These are phyloP conservation scores for Lentinus brumalis DNA, from an alignment of 768 basidiomycete species.

Conservation along the genomic window DNA sequence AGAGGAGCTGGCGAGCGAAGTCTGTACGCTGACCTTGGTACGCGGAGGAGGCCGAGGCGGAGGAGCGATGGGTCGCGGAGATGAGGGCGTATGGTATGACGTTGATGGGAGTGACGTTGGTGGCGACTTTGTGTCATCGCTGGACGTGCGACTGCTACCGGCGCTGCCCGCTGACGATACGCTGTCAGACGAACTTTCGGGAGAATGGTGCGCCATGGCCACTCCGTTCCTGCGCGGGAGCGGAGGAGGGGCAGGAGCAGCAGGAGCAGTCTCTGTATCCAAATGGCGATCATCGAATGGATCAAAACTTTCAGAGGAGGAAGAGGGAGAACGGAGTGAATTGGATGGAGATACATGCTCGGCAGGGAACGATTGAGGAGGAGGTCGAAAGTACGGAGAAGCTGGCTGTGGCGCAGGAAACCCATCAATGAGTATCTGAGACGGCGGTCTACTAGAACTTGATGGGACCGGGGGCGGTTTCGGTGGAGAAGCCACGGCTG, in stretches of 20 bases:
- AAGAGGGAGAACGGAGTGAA: not conserved
- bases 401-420: constrained; percentile 1
- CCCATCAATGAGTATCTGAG: not conserved
- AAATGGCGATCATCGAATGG: constrained; percentile 14
- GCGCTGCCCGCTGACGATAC: constrained; percentile 35
- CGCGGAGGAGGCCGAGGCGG: constrained; percentile 28
- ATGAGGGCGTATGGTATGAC: constrained; percentile 18
- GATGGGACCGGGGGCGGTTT: not conserved
- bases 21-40: constrained; percentile 12
- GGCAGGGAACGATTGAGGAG: constrained; percentile 14
- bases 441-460: not conserved
- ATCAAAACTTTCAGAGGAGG: constrained; percentile 6
- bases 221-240: constrained; percentile 11
- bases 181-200: constrained; percentile 16
- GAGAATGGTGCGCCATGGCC: constrained; percentile 3
- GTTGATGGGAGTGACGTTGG: constrained; percentile 21
- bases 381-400: constrained; percentile 4
- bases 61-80: constrained; percentile 19
- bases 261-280: constrained; percentile 5
- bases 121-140: constrained; percentile 34
- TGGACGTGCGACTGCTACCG: constrained; percentile 38
- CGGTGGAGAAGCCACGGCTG: not conserved
- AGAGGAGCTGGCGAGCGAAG: constrained; percentile 14
- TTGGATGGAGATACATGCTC: not conserved
- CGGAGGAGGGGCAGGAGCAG: constrained; percentile 8